A percentile compares a stretch with the other conserved stretches of the same genome.
These are phyloP conservation scores for Aspergillus fumigatiaffinis DNA, from an alignment of 2,329 filamentous ascomycete species.

Conservation along the genomic window DNA sequence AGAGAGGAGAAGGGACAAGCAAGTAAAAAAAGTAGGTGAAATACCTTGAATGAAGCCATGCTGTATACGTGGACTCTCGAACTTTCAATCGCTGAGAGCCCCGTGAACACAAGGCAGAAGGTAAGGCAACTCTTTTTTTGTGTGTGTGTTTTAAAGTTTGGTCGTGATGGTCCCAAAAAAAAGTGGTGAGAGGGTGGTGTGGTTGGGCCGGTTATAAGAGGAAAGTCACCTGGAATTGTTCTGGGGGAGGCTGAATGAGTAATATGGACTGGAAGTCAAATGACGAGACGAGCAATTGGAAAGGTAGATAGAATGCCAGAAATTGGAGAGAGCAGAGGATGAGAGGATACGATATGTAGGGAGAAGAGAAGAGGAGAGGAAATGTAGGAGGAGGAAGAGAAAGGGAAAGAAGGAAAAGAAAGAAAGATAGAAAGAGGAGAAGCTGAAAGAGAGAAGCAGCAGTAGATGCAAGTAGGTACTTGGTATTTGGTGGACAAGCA, in stretches of 20 bases:
- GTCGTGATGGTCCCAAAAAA: background rate
- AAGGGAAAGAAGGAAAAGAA: constrained; percentile 12
- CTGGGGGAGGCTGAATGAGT: background rate
- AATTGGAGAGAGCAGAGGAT: constrained; percentile 5
- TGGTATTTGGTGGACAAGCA: constrained; percentile 13
- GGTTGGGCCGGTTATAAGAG: constrained; percentile 7
- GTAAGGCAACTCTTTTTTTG: background rate
- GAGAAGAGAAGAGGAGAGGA: constrained; percentile 10
- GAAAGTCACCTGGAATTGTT: background rate
- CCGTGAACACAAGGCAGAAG: constrained; percentile 1
- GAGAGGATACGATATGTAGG: constrained; percentile 3
- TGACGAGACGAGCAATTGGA: constrained; percentile 1
- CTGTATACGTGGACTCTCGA: constrained; percentile 26
- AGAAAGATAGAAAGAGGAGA: constrained; percentile 17
- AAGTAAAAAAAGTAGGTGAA: background rate
- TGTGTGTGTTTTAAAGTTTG: background rate
- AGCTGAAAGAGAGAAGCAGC: constrained; percentile 17
- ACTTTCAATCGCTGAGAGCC: constrained; percentile 27
- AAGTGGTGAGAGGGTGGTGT: constrained; percentile 6
- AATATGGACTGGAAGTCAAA: background rate
- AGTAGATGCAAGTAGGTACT: constrained; percentile 1
- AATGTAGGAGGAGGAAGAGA: constrained; percentile 9
- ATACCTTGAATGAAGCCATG: constrained; percentile 42
- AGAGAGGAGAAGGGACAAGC: background rate
- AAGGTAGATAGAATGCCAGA: constrained; percentile 5